Percentiles rank a stretch among this genome's conserved stretches.
These are phyloP conservation scores for Ophiocordyceps australis DNA, from an alignment of 2,329 filamentous ascomycete species.

Conservation along the genomic window DNA sequence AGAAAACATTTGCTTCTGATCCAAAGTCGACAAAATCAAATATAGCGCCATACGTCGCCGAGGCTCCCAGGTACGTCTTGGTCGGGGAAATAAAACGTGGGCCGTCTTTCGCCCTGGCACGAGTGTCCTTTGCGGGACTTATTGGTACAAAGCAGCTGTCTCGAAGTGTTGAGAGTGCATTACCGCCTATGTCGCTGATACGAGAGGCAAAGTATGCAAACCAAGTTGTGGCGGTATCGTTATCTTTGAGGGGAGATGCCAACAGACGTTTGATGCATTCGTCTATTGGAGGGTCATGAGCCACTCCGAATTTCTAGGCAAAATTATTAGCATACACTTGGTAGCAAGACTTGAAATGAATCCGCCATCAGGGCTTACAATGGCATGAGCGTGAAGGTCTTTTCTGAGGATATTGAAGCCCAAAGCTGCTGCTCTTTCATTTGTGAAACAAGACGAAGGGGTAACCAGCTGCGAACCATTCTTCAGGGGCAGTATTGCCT, in stretches of 20 bases:
- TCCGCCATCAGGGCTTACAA: too few relatives aligned
- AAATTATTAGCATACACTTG: slow-evolving; percentile 2
- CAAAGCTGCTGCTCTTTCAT: slow-evolving; percentile 56
- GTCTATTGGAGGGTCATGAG: slow-evolving; percentile 59
- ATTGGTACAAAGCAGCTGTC: slow-evolving; percentile 59
- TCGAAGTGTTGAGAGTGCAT: slow-evolving; percentile 39
- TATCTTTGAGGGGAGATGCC: slow-evolving; percentile 49
- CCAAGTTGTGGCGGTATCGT: slow-evolving; percentile 46
- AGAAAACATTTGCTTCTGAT: slow-evolving; percentile 67
- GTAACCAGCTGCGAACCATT: slow-evolving; percentile 48
- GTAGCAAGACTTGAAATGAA: too few relatives aligned
- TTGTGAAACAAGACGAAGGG: slow-evolving; percentile 67
- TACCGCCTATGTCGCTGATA: slow-evolving; percentile 50
- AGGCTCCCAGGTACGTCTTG: slow-evolving; percentile 63
- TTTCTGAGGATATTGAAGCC: slow-evolving; percentile 62
- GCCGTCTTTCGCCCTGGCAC: slow-evolving; percentile 17
- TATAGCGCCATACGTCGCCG: slow-evolving; percentile 59
- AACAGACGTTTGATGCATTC: slow-evolving; percentile 61
- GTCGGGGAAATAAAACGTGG: slow-evolving; percentile 39
- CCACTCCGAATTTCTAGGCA: slow-evolving; percentile 62
- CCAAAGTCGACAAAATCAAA: slow-evolving; percentile 98
- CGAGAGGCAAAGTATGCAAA: slow-evolving; percentile 76
- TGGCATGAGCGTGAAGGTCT: slow-evolving; percentile 64
- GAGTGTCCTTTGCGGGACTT: too few relatives aligned
- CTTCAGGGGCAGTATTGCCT: slow-evolving; percentile 55